Base-by-base conservation (phyloP, 2,329 filamentous ascomycete genomes). In the Hypoxylon sp. region DNA sequence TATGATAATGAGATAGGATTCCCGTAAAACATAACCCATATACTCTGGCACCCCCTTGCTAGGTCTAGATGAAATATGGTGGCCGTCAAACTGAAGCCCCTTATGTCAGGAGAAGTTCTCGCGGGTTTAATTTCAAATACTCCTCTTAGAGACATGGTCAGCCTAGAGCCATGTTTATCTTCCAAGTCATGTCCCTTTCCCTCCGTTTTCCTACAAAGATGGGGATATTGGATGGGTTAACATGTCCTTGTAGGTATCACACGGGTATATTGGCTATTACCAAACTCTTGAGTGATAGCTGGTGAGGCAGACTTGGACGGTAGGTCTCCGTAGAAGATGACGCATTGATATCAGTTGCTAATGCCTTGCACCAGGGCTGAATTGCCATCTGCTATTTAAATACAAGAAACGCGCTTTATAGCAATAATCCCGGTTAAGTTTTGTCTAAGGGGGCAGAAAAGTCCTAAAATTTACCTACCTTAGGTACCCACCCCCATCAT, bases 1-100 rank as follows among this genome's bases (percentile, higher is more conserved):
- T 31, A 46, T 35, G 27, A 64, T 59, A 54, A 53, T 53, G 37
- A 40, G 27, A 46, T 13, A 22, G 30, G 3, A 37, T 14, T 37
- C 20, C 35, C 31, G 11, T 33, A 25, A 6, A 22, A 11, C 31
- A 57, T 44, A 22, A 31, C 46, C 31, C 7, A 10, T 33, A 10
- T 17, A n/a, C 20, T 22, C 20, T 46, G 5, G 8, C 8, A 20
- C 13, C 30, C 27, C 11, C 30, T 48, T 44, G 13, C 13, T 20
- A 44, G 17, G 13, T 44, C 13, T 13, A 55, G 4, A 11, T 44
- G n/a, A 27, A n/a, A 27, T 25, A 31, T 30, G 8, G n/a, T 44
- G 35, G 20, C 17, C 17, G 8, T n/a, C n/a, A 44, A 44, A 44
- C 40, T n/a, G 17, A 44, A 44, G 40, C 10, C 2, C 17, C 7